Evolutionary conservation across 345 rosid genomes (phyloP).

Genomic region (sweet orange (Citrus sinensis)): DVS_A1.0 CM039169.1:3332001-3332500

Average conservation of each 20-base stretch:
- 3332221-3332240: slow-evolving; percentile 14
- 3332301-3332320: not conserved
- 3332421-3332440: slow-evolving; percentile 78
- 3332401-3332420: slow-evolving; percentile 92
- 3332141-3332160: not conserved
- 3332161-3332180: not conserved
- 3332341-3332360: slow-evolving; percentile 35
- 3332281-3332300: not conserved
- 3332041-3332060: not conserved
- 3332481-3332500: not conserved
- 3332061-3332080: not conserved
- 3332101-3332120: not conserved
- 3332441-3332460: slow-evolving; percentile 47
- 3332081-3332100: not conserved
- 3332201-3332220: slow-evolving; percentile 24
- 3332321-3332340: not conserved
- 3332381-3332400: slow-evolving; percentile 99
- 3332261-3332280: slow-evolving; percentile 57
- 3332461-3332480: not conserved
- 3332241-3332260: slow-evolving; percentile 30
- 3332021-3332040: not conserved
- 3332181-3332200: slow-evolving; percentile 20
- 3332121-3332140: not conserved
- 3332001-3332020: too few species aligned
- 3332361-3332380: slow-evolving; percentile 92